Evolutionary conservation across 1,284 basidiomycete genomes (phyloP).

Genomic region (Mixia osmundae): DNA sequence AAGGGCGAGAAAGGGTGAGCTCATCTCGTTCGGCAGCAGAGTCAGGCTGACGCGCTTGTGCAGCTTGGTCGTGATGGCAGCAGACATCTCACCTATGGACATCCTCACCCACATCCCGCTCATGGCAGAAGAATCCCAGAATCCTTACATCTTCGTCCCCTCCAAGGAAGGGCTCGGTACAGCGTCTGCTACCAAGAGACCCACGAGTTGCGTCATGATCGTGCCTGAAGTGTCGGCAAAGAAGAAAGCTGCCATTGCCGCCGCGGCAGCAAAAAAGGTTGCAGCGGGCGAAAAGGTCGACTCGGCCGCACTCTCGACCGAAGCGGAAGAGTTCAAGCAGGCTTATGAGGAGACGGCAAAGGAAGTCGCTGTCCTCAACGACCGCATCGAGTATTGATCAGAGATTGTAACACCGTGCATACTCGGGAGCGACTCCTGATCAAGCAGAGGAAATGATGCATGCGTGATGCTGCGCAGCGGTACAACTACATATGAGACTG

Average conservation of each 20-base stretch:
- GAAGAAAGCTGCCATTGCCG: constrained; percentile 32
- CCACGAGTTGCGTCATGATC: constrained; percentile 92
- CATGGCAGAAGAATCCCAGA: constrained; percentile 76
- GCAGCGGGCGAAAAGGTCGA: constrained; percentile 41
- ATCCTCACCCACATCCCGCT: constrained; percentile 93
- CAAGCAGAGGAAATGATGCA: no score
- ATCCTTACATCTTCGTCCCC: constrained; percentile 64
- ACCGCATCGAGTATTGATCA: constrained; percentile 38
- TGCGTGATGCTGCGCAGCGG: no score
- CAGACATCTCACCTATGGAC: constrained; percentile 93
- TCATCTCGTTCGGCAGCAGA: background rate
- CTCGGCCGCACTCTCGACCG: constrained; percentile 24
- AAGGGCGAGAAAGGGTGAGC: constrained; percentile 81
- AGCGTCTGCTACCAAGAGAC: constrained; percentile 88
- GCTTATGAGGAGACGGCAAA: constrained; percentile 59
- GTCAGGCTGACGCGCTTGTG: constrained; percentile 2
- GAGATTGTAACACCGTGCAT: no score
- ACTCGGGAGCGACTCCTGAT: no score
- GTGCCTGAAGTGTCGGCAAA: constrained; percentile 33
- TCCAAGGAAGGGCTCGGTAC: constrained; percentile 73
- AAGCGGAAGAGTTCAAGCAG: constrained; percentile 50
- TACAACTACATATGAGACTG: no score
- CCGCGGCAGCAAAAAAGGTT: no score
- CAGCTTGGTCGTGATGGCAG: constrained; percentile 75
- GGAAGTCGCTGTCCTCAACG: constrained; percentile 62